Evolutionary conservation across 306 rosid species (phyloP).

Genomic region (Begonia peltatifolia): DNA sequence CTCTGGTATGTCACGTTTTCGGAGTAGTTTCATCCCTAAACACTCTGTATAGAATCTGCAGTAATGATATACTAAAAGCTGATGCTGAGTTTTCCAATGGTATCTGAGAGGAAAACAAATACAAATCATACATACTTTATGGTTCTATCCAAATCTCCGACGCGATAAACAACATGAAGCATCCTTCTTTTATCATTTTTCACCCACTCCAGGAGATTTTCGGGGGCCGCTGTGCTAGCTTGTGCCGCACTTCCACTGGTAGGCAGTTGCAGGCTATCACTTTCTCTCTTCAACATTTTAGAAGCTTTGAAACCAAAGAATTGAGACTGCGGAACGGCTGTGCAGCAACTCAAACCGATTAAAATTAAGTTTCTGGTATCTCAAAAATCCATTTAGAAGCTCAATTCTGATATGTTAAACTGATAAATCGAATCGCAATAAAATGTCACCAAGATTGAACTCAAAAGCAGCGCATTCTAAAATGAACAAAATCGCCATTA

Average conservation of each 20-base stretch:
- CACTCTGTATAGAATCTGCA: constrained; percentile 80
- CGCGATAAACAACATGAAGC: constrained; percentile 83
- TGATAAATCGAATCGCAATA: no score
- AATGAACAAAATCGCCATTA: no score
- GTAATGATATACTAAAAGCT: constrained; percentile 13
- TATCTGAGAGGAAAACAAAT: neutral
- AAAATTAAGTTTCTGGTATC: neutral
- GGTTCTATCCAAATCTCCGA: constrained; percentile 75
- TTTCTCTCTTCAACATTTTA: constrained; percentile 38
- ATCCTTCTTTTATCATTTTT: constrained; percentile 56
- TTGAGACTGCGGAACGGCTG: constrained; percentile 38
- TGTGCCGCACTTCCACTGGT: constrained; percentile 33
- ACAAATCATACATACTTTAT: constrained; percentile 44
- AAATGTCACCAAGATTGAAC: no score
- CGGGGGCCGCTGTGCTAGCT: constrained; percentile 38
- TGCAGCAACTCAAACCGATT: constrained; percentile 16
- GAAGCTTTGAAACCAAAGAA: constrained; percentile 39
- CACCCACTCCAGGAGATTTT: constrained; percentile 69
- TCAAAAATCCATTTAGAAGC: no score
- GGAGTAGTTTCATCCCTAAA: constrained; percentile 73
- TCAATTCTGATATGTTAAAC: no score
- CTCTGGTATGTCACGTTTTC: constrained; percentile 74
- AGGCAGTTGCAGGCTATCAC: constrained; percentile 18
- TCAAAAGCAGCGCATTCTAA: no score
- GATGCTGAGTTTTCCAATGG: neutral